Base-by-base conservation (phyloP, 129 eudicot species). In the Chrysanthemum lavandulifolium region DNA sequence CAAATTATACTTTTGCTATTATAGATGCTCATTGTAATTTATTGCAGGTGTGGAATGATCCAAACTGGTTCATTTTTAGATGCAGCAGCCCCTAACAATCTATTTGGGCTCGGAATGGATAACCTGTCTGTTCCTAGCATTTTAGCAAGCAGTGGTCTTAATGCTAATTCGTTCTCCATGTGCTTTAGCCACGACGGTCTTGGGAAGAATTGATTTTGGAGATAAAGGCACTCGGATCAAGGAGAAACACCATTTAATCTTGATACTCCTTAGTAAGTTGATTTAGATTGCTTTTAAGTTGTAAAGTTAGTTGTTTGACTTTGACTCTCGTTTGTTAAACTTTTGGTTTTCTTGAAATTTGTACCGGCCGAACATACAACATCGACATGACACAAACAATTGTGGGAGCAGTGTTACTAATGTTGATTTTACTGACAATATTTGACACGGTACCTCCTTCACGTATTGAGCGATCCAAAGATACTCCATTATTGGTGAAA, bases 401-500 rank as follows among this genome's bases (percentile, higher is more conserved):
- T 8, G 91, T 91, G 71, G 97, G 84, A 68, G 65, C 6, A 95
- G 83, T 23, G 82, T 66, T 73, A 83, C 94, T 3, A 43, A 76
- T 54, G 27, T 86, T 61, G 83, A 77, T 62, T 76, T 95, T 71
- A 45, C 75, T 5, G 99, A n/a, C 99, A 62, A 85, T 90, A 45
- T 95, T 88, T 10, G 99, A 95, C 80, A 83, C 99, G 97, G 99
- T 43, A 86, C 94, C 79, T 90, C 99, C 18, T 95, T 90, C 81
- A 88, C 99, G 29, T 82, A 82, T 70, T 95, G 82, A 83, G 79
- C 47, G 96, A 90, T 77, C 97, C 99, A n/a, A n/a, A 1, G 90
- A 23, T 95, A 90, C 70, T 69, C 96, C 10, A 67, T 76, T 64
- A 79, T 95, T 29, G 55, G 84, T 12, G 79, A 84, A 65, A 80